Evolutionary conservation across 2,329 filamentous ascomycete genomes (phyloP), one percentile per base, ranked within the genome.

Genomic region (Colletotrichum australisinense): DNA sequence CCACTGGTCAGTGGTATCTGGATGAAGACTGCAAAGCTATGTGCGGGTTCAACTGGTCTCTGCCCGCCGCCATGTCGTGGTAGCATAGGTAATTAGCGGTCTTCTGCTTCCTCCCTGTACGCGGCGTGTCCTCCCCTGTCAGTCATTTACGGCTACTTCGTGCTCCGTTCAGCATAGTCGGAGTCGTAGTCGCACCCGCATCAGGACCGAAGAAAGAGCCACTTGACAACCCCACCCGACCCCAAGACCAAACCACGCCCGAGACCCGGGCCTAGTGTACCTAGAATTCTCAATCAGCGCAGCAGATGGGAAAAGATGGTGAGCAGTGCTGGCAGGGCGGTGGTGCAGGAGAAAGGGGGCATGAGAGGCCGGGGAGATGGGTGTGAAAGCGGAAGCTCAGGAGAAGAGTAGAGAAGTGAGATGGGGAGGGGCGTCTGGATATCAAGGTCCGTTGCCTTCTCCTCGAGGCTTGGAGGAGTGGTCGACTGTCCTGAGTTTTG

Each of bases 211-310:
- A 49, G 42, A 49, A 49, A 8, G 42, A 19, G 19, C 42, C 42
- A 49, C 16, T 49, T 42, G 38, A 42, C 38, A 16, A 7, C 16
- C 19, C 42, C 42, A 49, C 42, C 42, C 42, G 16, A 49, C 42
- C 42, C 16, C 42, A 42, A 42, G 38, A 42, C 38, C 38, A 49
- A 49, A 49, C 19, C 16, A 49, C 42, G 42, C 19, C 42, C 42
- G 19, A 49, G 42, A 49, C 42, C 19, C 24, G 24, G 58, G 38
- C 30, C 30, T 32, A 32, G 30, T 32, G 30, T 32, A 9, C 63
- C 64, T 72, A 53, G 69, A 49, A 66, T 59, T 68, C 57, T 69
- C 58, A 63, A 72, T 58, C 38, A 72, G 58, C 56, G 28, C 49
- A 28, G 52, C 57, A 68, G 69, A 63, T 49, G 69, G 57, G 9